Base-by-base conservation (phyloP, 2,329 filamentous ascomycete species). In the Ciborinia camelliae region DNA sequence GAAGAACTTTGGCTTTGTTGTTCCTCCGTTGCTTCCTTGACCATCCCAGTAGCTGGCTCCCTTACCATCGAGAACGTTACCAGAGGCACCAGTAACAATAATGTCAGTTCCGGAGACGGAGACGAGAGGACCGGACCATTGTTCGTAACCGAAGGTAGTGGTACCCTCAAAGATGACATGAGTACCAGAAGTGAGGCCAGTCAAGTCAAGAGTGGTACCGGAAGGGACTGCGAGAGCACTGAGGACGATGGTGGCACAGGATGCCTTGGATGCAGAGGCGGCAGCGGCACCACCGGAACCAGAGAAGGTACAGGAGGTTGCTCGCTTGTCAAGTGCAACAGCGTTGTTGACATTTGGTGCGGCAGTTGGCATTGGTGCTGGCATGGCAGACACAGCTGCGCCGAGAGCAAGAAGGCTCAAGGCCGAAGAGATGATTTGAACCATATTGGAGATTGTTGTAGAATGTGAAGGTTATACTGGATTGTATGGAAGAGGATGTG, bases 1-100 rank as follows among this genome's bases (percentile, higher is more conserved):
- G 79, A 87, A 86, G 77, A 88, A 85, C 78, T 87, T 84, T 68
- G 86, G 86, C 81, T 89, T 89, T 30, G 75, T 83, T 76, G 81
- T 69, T 47, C 86, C 86, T 35, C 85, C 84, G 71, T 85, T 86
- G 71, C 74, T 74, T 43, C 86, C 86, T 75, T 86, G 69, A 62
- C 79, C 78, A 68, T 89, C 86, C 86, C 86, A 89, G 83, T 82
- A 69, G 10, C 58, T 60, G 14, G 63, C 43, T 51, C 65, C 64
- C 10, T 83, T 79, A 63, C 84, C 83, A 70, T 89, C 79, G 60
- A 89, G 80, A 23, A 79, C 75, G 66, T 65, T 62, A 8, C 71
- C 72, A 1, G 64, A 30, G 2, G 71, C 69, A 28, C 72, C 72
- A n/a, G 60, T 68, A 4, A 73, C 67, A 37, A 45, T 55, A 32